A percentile compares a stretch with the other conserved stretches of the same genome.
Evolutionary conservation across 306 rosid genomes (phyloP).

Genomic region (Phaseolus lunatus): DNA sequence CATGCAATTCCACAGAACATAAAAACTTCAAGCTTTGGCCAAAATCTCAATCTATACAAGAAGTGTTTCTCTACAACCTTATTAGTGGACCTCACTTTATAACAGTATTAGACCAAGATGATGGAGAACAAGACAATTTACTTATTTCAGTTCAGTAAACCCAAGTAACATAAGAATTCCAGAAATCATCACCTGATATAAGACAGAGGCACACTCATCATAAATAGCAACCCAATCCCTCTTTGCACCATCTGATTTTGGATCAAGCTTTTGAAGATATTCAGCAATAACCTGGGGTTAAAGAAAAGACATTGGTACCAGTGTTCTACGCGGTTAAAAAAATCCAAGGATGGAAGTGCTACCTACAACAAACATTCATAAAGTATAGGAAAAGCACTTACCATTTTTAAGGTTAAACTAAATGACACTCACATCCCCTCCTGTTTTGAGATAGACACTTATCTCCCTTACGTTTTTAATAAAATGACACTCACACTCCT

Average conservation of each 20-base stretch:
- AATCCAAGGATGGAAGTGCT: constrained; percentile 18
- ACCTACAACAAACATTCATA: constrained; percentile 17
- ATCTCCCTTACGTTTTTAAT: too few species aligned
- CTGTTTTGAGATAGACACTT: too few species aligned
- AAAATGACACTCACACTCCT: too few species aligned
- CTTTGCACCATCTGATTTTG: constrained; percentile 98
- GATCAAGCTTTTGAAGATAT: constrained; percentile 89
- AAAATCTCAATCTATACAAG: constrained; percentile 19
- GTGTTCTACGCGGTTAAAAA: not conserved
- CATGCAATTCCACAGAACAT: constrained; percentile 25
- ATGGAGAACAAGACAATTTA: constrained; percentile 16
- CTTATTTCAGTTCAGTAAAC: constrained; percentile 15
- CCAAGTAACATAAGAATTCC: constrained; percentile 31
- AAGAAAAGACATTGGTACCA: constrained; percentile 30
- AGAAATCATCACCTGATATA: constrained; percentile 70
- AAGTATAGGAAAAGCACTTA: not conserved
- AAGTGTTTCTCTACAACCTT: constrained; percentile 12
- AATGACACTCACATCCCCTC: too few species aligned
- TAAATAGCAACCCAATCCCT: constrained; percentile 98
- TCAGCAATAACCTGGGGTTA: constrained; percentile 82
- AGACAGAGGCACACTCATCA: constrained; percentile 90
- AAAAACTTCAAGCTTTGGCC: constrained; percentile 29
- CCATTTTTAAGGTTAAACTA: too few species aligned
- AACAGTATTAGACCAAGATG: constrained; percentile 11
- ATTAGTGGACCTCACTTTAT: constrained; percentile 9